These are phyloP conservation scores for Monosporascus sp. DNA, from an alignment of 2,329 filamentous ascomycete species.

Conservation along the genomic window DNA sequence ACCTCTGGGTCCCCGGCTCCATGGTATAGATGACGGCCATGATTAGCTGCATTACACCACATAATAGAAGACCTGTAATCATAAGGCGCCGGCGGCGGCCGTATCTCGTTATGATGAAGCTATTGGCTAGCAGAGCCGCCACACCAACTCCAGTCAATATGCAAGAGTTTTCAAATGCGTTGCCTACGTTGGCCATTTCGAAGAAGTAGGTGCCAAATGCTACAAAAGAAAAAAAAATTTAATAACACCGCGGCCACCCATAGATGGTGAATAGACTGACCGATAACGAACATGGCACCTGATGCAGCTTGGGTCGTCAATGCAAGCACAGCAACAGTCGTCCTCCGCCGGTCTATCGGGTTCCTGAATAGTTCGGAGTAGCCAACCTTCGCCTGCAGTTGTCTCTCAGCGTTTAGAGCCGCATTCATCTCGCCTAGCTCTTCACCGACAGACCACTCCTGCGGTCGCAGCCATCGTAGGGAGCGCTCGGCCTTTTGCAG, in stretches of 20 bases:
- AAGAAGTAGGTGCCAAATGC: slow-evolving; percentile 56
- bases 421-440: slow-evolving; percentile 33
- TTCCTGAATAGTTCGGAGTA: slow-evolving; percentile 44
- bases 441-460: slow-evolving; percentile 21
- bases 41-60: slow-evolving; percentile 48
- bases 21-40: slow-evolving; percentile 47
- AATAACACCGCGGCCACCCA: not conserved
- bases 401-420: slow-evolving; percentile 28
- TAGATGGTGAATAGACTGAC: slow-evolving; percentile 17
- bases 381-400: slow-evolving; percentile 24
- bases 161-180: slow-evolving; percentile 52
- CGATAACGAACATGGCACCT: slow-evolving; percentile 52
- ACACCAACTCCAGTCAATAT: slow-evolving; percentile 50
- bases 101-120: slow-evolving; percentile 43
- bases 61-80: slow-evolving; percentile 42
- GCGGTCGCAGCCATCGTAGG: slow-evolving; percentile 27
- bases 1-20: slow-evolving; percentile 28
- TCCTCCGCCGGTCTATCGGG: slow-evolving; percentile 46
- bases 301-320: slow-evolving; percentile 47
- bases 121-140: slow-evolving; percentile 49
- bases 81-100: slow-evolving; percentile 50
- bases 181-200: slow-evolving; percentile 49
- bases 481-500: slow-evolving; percentile 26
- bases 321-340: slow-evolving; percentile 40
- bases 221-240: no score